Evolutionary conservation across 371 early-diverging fungal genomes (phyloP), one percentile per base, ranked within the genome.

Genomic region (Smittium mucronatum): DNA sequence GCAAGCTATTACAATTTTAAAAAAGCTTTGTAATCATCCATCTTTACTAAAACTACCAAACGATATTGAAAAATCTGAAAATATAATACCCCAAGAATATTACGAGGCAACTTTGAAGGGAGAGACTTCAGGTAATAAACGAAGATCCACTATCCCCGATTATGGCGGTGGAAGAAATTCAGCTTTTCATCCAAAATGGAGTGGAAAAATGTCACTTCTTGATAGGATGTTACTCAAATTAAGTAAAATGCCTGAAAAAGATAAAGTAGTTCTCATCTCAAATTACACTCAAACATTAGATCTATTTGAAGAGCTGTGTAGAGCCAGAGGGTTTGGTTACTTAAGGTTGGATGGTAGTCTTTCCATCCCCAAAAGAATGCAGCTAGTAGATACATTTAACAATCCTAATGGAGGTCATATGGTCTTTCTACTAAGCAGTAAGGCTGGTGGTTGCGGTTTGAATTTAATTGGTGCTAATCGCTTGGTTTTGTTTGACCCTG

Each of bases 271-370:
- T 1, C 81, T 97, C 34, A 96, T 97, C 64, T 91, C 92, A 66
- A 97, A 97, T 72, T 97, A 96, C 76, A 97, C 98, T 0, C 96
- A 98, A 78, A 98, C 99, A 2, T 80, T 98, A 69, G 95, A 98
- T 73, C 77, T 97, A 68, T 93, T 98, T 76, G 96, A 96, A 71
- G 80, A 83, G 17, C 84, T 91, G 68, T 95, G 96, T 71, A 79
- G 86, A 0, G 84, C 85, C 58, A 84, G 86, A 73, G 84, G 88
- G 21, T 88, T 90, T 73, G 89, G 89, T 2, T 85, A 83, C 58
- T 76, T 95, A 68, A 85, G 98, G 21, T 79, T 99, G 58, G 98
- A 97, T 79, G 99, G 99, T 0, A 81, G 90, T 0, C 92, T 98
- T 90, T 87, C 86, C 0, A 90, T 91, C 61, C 80, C 81, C 68